Percentiles rank a stretch among this genome's conserved stretches.
These are phyloP conservation scores for Eutypa lata DNA, from an alignment of 2,329 filamentous ascomycete genomes.

Conservation along the genomic window DNA sequence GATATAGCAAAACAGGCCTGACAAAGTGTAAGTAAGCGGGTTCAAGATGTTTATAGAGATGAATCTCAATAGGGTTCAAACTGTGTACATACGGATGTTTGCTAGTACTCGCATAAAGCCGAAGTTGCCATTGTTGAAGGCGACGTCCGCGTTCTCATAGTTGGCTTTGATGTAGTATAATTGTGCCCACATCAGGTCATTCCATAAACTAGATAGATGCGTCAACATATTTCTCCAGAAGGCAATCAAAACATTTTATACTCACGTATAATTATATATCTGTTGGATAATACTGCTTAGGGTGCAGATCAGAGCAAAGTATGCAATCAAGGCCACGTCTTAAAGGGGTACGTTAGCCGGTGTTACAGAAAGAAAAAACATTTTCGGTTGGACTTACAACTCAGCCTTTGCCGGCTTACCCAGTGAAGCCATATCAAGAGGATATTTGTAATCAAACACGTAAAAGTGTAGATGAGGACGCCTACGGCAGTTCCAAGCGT, in stretches of 20 bases:
- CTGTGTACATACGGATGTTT: slow-evolving; percentile 15
- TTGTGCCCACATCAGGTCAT: slow-evolving; percentile 18
- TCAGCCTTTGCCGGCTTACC: slow-evolving; percentile 12
- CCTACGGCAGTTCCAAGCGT: slow-evolving; percentile 18
- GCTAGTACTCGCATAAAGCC: slow-evolving; percentile 19
- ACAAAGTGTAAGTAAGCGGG: neutral
- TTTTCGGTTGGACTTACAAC: slow-evolving; percentile 10
- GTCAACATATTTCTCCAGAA: neutral
- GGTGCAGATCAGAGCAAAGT: slow-evolving; percentile 16
- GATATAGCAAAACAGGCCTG: slow-evolving; percentile 20
- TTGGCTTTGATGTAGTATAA: slow-evolving; percentile 20
- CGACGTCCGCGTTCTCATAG: slow-evolving; percentile 20
- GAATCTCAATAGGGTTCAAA: neutral
- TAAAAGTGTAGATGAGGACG: slow-evolving; percentile 19
- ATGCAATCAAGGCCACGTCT: slow-evolving; percentile 19
- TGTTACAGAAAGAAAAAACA: neutral
- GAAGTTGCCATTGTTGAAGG: slow-evolving; percentile 22
- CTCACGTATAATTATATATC: slow-evolving; percentile 21
- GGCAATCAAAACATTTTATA: neutral
- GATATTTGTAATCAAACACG: slow-evolving; percentile 14
- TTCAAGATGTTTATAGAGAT: too few relatives aligned
- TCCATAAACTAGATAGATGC: slow-evolving; percentile 9
- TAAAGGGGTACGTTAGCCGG: slow-evolving; percentile 1
- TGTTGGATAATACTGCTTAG: slow-evolving; percentile 20
- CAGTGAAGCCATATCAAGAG: slow-evolving; percentile 20